phyloP scores from a whole-genome alignment of 2,329 filamentous ascomycete species.

The Elsinoe fawcettii region DNA sequence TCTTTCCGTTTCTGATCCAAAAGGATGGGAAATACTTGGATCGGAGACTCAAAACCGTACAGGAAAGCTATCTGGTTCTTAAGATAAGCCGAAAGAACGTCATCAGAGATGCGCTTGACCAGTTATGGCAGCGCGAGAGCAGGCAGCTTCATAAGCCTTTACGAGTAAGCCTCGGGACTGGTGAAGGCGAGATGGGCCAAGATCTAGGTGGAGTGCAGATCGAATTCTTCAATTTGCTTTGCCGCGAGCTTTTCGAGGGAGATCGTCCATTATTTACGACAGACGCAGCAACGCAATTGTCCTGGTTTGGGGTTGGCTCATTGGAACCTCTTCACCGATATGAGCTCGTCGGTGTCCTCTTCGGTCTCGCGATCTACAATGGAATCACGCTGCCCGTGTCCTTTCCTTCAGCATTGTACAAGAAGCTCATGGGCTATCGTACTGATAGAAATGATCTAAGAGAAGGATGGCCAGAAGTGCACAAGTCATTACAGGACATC shows the following conservation, averaged over 20 bases:
- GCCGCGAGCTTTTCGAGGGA: conserved; percentile 71
- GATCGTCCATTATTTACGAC: conserved; percentile 65
- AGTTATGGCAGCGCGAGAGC: conserved; percentile 79
- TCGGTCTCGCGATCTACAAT: conserved; percentile 88
- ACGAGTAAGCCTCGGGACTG: conserved; percentile 74
- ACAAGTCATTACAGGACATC: conserved; percentile 63
- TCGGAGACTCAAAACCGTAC: conserved; percentile 28
- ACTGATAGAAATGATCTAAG: conserved; percentile 64
- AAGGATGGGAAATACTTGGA: conserved; percentile 21
- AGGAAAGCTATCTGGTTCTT: conserved; percentile 37
- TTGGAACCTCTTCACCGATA: conserved; percentile 82
- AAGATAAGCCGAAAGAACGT: conserved; percentile 37
- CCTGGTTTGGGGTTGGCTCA: conserved; percentile 80
- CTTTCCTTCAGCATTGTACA: conserved; percentile 78
- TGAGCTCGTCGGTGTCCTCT: conserved; percentile 77
- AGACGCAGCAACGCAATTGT: conserved; percentile 67
- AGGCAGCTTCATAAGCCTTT: conserved; percentile 76
- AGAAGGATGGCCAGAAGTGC: conserved; percentile 81
- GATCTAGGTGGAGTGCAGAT: conserved; percentile 95
- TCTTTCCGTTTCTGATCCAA: conserved; percentile 7
- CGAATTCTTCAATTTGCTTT: conserved; percentile 83
- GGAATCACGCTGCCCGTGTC: conserved; percentile 84
- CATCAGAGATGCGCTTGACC: conserved; percentile 55
- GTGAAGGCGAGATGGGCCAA: conserved; percentile 76
- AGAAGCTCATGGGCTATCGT: conserved; percentile 61